Conservation (phyloP, 768 basidiomycete species). For the Pisolithus orientalis region DNA sequence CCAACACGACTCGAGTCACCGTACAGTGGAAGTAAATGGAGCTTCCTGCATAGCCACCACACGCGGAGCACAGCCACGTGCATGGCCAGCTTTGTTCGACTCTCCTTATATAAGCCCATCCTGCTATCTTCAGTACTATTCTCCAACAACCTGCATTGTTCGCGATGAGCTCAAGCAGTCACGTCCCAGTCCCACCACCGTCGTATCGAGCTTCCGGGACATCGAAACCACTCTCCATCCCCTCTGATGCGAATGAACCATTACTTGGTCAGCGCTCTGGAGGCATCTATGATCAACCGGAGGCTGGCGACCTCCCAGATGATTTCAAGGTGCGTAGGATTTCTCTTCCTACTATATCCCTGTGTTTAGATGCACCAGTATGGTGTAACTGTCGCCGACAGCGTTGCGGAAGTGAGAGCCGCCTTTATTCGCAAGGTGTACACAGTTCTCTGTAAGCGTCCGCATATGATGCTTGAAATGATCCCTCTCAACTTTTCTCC, state of each 20-base stretch:
- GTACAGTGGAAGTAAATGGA: too few relatives aligned
- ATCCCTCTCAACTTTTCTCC: background rate
- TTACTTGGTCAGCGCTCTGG: constrained; percentile 46
- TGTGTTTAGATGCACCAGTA: constrained; percentile 43
- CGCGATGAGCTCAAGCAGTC: constrained; percentile 46
- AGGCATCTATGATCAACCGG: constrained; percentile 71
- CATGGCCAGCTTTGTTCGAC: too few relatives aligned
- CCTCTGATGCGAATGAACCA: constrained; percentile 43
- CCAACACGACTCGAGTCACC: too few relatives aligned
- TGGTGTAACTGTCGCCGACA: constrained; percentile 74
- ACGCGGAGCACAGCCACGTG: too few relatives aligned
- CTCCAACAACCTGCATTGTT: background rate
- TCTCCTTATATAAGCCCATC: background rate
- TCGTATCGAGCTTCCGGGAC: constrained; percentile 44
- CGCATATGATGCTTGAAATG: background rate
- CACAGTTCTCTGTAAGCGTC: constrained; percentile 74
- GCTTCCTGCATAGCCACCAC: too few relatives aligned
- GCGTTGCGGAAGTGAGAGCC: constrained; percentile 68
- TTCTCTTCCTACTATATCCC: background rate
- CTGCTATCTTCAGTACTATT: background rate
- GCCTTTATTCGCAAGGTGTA: constrained; percentile 92
- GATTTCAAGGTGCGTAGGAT: constrained; percentile 76
- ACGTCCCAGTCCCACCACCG: constrained; percentile 52
- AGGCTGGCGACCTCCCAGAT: constrained; percentile 72
- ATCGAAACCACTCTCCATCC: constrained; percentile 29